Base-by-base conservation (phyloP, 2,329 filamentous ascomycete genomes). In the Trichophyton mentagrophytes region DNA sequence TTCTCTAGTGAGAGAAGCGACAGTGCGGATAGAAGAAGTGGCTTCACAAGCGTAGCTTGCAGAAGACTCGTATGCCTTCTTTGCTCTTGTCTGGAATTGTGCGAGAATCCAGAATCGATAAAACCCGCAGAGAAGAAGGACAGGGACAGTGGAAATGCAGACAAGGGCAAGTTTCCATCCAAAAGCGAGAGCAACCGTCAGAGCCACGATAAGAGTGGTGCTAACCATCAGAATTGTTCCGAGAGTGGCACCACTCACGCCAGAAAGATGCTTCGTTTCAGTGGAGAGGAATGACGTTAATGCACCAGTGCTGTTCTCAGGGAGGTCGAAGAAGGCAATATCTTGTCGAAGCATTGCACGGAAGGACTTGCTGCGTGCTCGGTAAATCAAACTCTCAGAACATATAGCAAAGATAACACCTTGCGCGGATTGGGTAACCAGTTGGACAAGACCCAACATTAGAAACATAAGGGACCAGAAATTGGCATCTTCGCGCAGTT, bases 401-500 rank as follows among this genome's bases (percentile, higher is more conserved):
- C 89, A 91, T 68, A 85, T 85, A 17, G 90, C 91, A 67, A 97
- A 91, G 1, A 85, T 78, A 58, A 88, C 68, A 58, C 90, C 90
- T 68, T 92, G 87, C 4, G 76, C 73, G 20, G 80, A 73, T 67
- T 87, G 90, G 4, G 85, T 79, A 60, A 91, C 71, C 62, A 95
- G 82, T 69, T 88, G 83, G 8, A 87, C 83, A 60, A 90, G 73
- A 2, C 85, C 90, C 60, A 96, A 79, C 81, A 95, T 90, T 65
- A 91, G 80, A 73, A 87, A 96, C 90, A 96, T 95, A 67, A 85
- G 76, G 61, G 84, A 85, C 90, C 90, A 96, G 72, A 96, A 96
- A 69, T 90, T 84, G 20, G 87, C 85, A 62, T 92, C 82, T 17
- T 80, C 77, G 65, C 86, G 82, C 59, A 95, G 79, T 60, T 83